phyloP scores from a whole-genome alignment of 306 rosid species.

The Cicer arietinum region DNA sequence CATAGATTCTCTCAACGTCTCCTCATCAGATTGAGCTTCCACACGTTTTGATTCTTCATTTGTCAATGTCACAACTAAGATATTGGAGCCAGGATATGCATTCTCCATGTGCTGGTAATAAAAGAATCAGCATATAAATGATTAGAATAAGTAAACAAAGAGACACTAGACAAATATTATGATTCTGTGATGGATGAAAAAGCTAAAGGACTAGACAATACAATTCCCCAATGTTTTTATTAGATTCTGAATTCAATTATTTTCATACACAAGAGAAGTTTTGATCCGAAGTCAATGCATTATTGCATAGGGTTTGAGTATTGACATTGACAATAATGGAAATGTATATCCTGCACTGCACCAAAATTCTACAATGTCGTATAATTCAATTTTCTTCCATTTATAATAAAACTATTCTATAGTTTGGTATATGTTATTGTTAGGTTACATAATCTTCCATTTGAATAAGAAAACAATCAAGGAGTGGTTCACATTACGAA shows the following conservation, averaged over 20 bases:
- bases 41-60: constrained; percentile 96
- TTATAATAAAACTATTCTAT: constrained; percentile 36
- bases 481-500: constrained; percentile 46
- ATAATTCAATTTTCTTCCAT: constrained; percentile 26
- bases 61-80: constrained; percentile 93
- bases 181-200: constrained; percentile 16
- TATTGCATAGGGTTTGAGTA: constrained; percentile 19
- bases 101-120: constrained; percentile 94
- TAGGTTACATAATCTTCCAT: constrained; percentile 33
- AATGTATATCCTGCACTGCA: constrained; percentile 32
- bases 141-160: constrained; percentile 39
- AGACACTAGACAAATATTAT: constrained; percentile 34
- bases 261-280: constrained; percentile 22
- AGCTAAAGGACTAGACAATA: constrained; percentile 39
- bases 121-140: constrained; percentile 49
- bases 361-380: constrained; percentile 41
- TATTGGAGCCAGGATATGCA: constrained; percentile 94
- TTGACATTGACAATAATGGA: constrained; percentile 1
- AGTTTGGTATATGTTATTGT: constrained; percentile 33
- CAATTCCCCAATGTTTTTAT: constrained; percentile 37
- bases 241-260: constrained; percentile 39
- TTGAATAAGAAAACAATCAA: constrained; percentile 41
- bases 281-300: constrained; percentile 45
- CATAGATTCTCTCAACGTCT: constrained; percentile 87
- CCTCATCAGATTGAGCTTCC: constrained; percentile 79